Base-by-base conservation (phyloP, 495 filamentous ascomycete species). In the Podospora didyma region DNA sequence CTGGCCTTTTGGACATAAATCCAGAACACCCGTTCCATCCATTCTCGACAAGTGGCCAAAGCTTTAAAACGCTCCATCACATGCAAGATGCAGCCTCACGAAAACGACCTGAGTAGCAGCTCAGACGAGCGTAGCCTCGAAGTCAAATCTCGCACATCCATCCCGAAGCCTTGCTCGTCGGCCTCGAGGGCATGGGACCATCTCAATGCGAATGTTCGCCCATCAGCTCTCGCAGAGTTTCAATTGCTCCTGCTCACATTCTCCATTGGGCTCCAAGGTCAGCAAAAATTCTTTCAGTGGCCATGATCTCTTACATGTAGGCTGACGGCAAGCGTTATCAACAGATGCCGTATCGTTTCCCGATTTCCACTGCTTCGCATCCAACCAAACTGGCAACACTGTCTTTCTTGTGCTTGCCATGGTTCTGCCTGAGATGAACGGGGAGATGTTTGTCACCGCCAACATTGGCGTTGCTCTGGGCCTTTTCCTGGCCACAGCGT, bases 381-480 rank as follows among this genome's bases (percentile, higher is more conserved):
- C 81, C 31, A 86, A 86, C 68, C 82, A 87, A 61, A 86, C 84
- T 1, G 83, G 84, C 59, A 87, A 86, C 69, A 82, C 82, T 14
- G 76, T 87, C 45, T 78, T 79, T 60, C 69, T 79, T 12, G 65
- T 85, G 44, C 72, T 85, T 19, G 82, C 81, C 31, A 69, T 82
- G 46, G 74, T 74, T 39, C 59, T 80, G 26, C 78, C 81, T 14
- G 67, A 76, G 20, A 64, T 79, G 19, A 73, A 75, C 50, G 73
- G 72, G 44, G 67, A 75, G 26, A 69, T 74, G 65, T 81, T 81
- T 63, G 58, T 69, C 51, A 72, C 79, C 42, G 53, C 73, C 49
- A 83, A 83, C 61, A 82, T 84, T 51, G 80, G 70, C 31, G 56
- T 74, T 7, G 79, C 77, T 20, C 76, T 87, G 4, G 73, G 72